Conservation (phyloP, 2,329 filamentous ascomycete species). For the Metarhizium humberi region DNA sequence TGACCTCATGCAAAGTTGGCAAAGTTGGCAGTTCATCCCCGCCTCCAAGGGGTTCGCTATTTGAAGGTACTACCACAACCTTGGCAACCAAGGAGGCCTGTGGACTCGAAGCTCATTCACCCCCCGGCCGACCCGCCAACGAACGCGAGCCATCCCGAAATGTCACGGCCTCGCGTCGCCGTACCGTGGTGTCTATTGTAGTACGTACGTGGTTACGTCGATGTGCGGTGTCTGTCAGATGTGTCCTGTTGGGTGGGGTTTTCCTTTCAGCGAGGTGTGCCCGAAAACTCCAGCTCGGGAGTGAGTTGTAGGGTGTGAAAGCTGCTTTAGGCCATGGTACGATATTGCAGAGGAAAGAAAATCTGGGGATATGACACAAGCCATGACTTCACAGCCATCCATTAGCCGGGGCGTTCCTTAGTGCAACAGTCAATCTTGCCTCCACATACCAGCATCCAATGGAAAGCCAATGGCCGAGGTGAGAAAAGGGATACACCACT, state of each 20-base stretch:
- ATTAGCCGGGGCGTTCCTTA: background rate
- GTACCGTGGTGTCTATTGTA: background rate
- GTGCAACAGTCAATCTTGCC: background rate
- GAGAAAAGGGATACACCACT: too few relatives aligned
- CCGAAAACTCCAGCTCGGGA: too few relatives aligned
- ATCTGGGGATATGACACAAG: background rate
- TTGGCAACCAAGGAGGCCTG: background rate
- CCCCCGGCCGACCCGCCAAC: background rate
- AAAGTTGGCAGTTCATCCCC: background rate
- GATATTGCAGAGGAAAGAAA: background rate
- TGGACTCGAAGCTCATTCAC: background rate
- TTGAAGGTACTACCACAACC: background rate
- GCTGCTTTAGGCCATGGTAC: background rate
- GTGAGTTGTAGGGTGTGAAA: background rate
- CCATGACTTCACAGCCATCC: background rate
- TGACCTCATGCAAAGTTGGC: background rate
- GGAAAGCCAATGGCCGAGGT: background rate
- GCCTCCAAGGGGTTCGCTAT: background rate
- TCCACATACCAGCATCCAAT: background rate
- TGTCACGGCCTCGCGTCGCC: background rate
- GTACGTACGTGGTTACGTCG: too few relatives aligned
- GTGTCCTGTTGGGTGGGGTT: too few relatives aligned
- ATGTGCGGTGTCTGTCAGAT: too few relatives aligned
- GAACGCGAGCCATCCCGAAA: background rate
- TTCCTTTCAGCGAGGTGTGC: too few relatives aligned